A percentile compares a stretch with the other conserved stretches of the same genome.
Conservation (phyloP, 2,329 filamentous ascomycete species). For the Tetracladium maxilliforme region DNA sequence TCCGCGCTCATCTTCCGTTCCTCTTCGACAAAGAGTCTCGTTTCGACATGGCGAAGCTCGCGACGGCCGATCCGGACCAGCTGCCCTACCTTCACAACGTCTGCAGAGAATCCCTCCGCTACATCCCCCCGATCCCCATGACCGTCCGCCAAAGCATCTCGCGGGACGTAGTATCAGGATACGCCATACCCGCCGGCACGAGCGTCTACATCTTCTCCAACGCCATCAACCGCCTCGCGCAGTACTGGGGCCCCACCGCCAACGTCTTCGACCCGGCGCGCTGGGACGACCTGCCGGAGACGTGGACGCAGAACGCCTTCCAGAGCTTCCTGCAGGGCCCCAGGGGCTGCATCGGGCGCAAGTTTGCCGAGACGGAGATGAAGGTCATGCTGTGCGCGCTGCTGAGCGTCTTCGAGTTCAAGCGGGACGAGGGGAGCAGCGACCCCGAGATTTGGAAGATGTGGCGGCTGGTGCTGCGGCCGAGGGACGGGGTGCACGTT, state of each 20-base stretch:
- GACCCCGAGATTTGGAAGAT: slow-evolving; percentile 30
- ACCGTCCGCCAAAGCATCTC: slow-evolving; percentile 44
- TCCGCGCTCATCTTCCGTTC: slow-evolving; percentile 44
- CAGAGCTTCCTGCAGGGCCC: slow-evolving; percentile 17
- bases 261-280: slow-evolving; percentile 25
- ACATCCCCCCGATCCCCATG: slow-evolving; percentile 55
- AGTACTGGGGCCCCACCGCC: slow-evolving; percentile 23
- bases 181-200: slow-evolving; percentile 24
- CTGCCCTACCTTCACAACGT: slow-evolving; percentile 73
- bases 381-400: slow-evolving; percentile 17
- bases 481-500: slow-evolving; percentile 24
- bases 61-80: slow-evolving; percentile 46
- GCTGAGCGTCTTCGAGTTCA: slow-evolving; percentile 17
- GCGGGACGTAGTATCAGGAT: slow-evolving; percentile 21
- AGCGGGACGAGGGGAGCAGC: slow-evolving; percentile 16
- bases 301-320: slow-evolving; percentile 18
- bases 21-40: slow-evolving; percentile 17
- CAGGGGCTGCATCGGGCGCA: slow-evolving; percentile 16
- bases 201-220: slow-evolving; percentile 26
- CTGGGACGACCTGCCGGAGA: slow-evolving; percentile 21
- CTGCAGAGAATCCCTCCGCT: slow-evolving; percentile 62
- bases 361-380: slow-evolving; percentile 19
- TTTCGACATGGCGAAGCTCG: slow-evolving; percentile 30
- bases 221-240: slow-evolving; percentile 21
- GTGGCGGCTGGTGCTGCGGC: slow-evolving; percentile 29